Evolutionary conservation across 169 alveolate genomes (phyloP), one percentile per base, ranked within the genome.

Genomic region (Plasmodium gonderi): DNA sequence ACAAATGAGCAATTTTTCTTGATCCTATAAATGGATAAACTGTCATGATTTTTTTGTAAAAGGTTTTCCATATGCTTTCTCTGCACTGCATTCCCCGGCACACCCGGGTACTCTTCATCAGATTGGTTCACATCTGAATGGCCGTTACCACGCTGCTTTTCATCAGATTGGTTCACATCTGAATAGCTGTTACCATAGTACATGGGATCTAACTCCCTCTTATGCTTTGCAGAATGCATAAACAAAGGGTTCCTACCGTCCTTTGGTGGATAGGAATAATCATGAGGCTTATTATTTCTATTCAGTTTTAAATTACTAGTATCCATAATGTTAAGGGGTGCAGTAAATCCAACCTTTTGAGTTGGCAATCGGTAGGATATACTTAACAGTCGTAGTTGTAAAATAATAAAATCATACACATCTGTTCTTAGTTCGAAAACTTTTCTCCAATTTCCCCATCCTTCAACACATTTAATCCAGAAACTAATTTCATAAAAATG

Each of bases 371-470:
- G 33, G 80, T 96, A 96, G 7, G 95, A 75, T 60, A 96, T 93
- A 47, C 94, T 93, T 68, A 91, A 69, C 64, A 94, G 74, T 76
- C 94, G 90, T 79, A 96, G 92, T 77, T 92, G 93, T 72, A 94
- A 49, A 74, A 96, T 79, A 11, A 94, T 93, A 68, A 95, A 77
- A 89, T 96, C 96, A 90, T 94, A 83, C 29, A 96, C 69, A 72
- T 96, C 97, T 23, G 96, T 85, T 68, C 94, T 67, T n/a, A 96
- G 80, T 77, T 87, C 96, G 81, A 90, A 95, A 2, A 96, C 95
- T 26, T 95, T 87, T 77, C 95, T 92, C 97, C 97, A 96, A 40
- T 96, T 96, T 1, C 96, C 97, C 97, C 97, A 96, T 17, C 96
- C 92, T 80, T 96, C 97, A 38, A 96, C 92, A 77, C 97, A 96